Evolutionary conservation across 192 early-diverging fungal genomes (phyloP).

Genomic region (Chytriomyces sp.): DNA sequence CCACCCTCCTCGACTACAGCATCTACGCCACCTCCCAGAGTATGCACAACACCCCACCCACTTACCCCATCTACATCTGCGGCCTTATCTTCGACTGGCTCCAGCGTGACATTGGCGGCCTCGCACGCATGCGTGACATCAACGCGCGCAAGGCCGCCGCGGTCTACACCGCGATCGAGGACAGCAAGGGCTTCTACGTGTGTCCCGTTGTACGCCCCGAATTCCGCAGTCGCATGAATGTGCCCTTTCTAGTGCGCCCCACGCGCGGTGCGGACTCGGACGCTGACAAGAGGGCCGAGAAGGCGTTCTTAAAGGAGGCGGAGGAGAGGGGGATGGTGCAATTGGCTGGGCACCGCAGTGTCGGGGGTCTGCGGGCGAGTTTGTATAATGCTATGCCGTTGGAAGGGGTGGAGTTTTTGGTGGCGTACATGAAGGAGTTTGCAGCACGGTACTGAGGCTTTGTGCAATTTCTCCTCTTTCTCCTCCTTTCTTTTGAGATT

Average conservation of each 20-base stretch:
- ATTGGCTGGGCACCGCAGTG: constrained; percentile 92
- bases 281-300: constrained; percentile 67
- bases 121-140: constrained; percentile 64
- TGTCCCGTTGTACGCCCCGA: constrained; percentile 63
- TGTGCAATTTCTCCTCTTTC: no score
- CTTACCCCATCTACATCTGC: constrained; percentile 91
- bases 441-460: constrained; percentile 54
- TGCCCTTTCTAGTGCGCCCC: constrained; percentile 72
- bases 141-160: constrained; percentile 71
- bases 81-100: constrained; percentile 89
- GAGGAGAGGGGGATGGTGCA: constrained; percentile 80
- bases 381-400: constrained; percentile 90
- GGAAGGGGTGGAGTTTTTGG: constrained; percentile 79
- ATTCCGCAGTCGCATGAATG: constrained; percentile 85
- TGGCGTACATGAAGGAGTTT: constrained; percentile 84
- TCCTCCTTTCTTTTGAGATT: no score
- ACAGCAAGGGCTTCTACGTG: constrained; percentile 65
- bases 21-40: constrained; percentile 78
- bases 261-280: constrained; percentile 21
- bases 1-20: constrained; percentile 87
- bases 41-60: constrained; percentile 97
- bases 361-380: constrained; percentile 90
- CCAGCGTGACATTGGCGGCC: constrained; percentile 61
- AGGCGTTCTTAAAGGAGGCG: constrained; percentile 77
- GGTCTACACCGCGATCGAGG: constrained; percentile 71